A percentile compares a stretch with the other conserved stretches of the same genome.
phyloP scores from a whole-genome alignment of 1,139 yeast genomes.

The Schizosaccharomyces versatilis region DNA sequence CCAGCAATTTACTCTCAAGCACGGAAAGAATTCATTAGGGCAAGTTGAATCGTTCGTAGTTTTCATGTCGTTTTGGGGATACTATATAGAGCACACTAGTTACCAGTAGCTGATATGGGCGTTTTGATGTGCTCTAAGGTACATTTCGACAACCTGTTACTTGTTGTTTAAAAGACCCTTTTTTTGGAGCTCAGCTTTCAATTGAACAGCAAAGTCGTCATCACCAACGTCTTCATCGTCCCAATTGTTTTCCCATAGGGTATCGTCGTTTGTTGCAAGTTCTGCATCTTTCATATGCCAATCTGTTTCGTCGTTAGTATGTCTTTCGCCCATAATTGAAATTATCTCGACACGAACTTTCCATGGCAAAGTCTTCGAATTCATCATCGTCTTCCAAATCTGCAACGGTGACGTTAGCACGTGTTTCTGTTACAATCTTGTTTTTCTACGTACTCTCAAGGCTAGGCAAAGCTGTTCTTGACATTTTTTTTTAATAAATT shows the following conservation, averaged over 20 bases:
- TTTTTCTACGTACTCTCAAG: too few relatives aligned
- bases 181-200: neutral
- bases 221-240: conserved; percentile 3
- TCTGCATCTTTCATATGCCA: conserved; percentile 2
- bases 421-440: too few relatives aligned
- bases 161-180: neutral
- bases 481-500: too few relatives aligned
- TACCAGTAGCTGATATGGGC: too few relatives aligned
- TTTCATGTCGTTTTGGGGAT: too few relatives aligned
- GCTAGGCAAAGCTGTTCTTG: too few relatives aligned
- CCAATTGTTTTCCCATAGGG: conserved; percentile 1
- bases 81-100: too few relatives aligned
- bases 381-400: conserved; percentile 2
- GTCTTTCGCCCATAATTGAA: neutral
- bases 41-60: too few relatives aligned
- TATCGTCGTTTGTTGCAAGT: neutral
- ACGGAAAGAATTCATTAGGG: too few relatives aligned
- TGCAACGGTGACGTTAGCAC: neutral
- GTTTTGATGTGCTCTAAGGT: too few relatives aligned
- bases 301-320: neutral
- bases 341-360: neutral
- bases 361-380: neutral
- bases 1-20: too few relatives aligned
- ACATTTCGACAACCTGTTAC: too few relatives aligned
- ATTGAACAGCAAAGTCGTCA: neutral